Conservation (phyloP, 768 basidiomycete genomes). For the Amanita molliuscula region DNA sequence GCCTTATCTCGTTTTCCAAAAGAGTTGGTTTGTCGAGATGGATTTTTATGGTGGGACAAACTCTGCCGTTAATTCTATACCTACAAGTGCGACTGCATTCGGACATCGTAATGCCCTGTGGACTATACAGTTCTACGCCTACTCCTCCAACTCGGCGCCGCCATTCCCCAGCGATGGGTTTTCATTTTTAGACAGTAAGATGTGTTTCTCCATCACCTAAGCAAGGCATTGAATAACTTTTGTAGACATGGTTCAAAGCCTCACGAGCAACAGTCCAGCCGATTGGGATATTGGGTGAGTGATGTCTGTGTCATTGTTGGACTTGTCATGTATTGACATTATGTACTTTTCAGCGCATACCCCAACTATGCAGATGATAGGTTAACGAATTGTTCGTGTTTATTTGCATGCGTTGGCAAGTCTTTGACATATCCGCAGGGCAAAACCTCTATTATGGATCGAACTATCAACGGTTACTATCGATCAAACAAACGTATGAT, state of each 20-base stretch:
- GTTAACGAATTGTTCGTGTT: slow-evolving; percentile 20
- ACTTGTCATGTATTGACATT: slow-evolving; percentile 25
- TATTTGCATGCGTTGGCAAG: not conserved
- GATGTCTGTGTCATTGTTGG: slow-evolving; percentile 27
- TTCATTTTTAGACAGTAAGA: slow-evolving; percentile 28
- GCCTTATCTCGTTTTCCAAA: slow-evolving; percentile 9
- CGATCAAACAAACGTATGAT: slow-evolving; percentile 23
- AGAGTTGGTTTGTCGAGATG: slow-evolving; percentile 26
- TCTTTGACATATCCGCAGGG: slow-evolving; percentile 14
- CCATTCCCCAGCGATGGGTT: slow-evolving; percentile 31
- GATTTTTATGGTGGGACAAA: slow-evolving; percentile 29
- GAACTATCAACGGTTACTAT: slow-evolving; percentile 20
- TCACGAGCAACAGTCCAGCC: slow-evolving; percentile 25
- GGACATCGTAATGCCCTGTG: slow-evolving; percentile 27
- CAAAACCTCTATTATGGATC: slow-evolving; percentile 21
- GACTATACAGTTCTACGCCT: slow-evolving; percentile 36
- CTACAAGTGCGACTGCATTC: slow-evolving; percentile 26
- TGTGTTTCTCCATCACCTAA: not conserved
- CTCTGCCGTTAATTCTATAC: slow-evolving; percentile 29
- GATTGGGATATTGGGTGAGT: slow-evolving; percentile 29
- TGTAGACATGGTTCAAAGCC: slow-evolving; percentile 21
- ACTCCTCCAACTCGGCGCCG: slow-evolving; percentile 21
- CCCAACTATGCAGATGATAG: slow-evolving; percentile 29
- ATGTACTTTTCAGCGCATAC: slow-evolving; percentile 16
- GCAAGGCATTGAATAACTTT: not conserved